Evolutionary conservation across 2,329 filamentous ascomycete genomes (phyloP).

Genomic region (Epichloe aotearoae): DNA sequence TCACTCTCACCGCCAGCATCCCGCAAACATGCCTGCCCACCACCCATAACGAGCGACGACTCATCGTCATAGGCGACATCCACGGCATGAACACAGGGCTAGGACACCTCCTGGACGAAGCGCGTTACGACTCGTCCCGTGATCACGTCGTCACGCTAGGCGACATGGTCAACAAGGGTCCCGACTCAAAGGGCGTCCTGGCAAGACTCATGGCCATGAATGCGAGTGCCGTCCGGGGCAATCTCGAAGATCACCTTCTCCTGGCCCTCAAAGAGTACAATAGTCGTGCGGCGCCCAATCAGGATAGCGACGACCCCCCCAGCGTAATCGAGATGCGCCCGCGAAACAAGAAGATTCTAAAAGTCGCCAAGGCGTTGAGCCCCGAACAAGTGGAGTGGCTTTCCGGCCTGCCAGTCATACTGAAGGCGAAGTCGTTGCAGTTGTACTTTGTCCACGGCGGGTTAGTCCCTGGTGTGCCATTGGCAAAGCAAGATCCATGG

Average conservation of each 20-base stretch:
- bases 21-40: slow-evolving; percentile 20
- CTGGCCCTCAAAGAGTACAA: slow-evolving; percentile 36
- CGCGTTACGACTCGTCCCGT: slow-evolving; percentile 38
- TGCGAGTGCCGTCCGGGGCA: slow-evolving; percentile 77
- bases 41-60: slow-evolving; percentile 33
- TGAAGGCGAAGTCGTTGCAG: slow-evolving; percentile 52
- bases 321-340: slow-evolving; percentile 16
- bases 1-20: slow-evolving; percentile 18
- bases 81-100: slow-evolving; percentile 71
- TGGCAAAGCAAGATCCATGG: slow-evolving; percentile 61
- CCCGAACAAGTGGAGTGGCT: slow-evolving; percentile 56
- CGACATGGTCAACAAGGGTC: slow-evolving; percentile 76
- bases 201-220: slow-evolving; percentile 58
- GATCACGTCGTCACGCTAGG: slow-evolving; percentile 70
- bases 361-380: slow-evolving; percentile 40
- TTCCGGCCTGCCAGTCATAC: slow-evolving; percentile 59
- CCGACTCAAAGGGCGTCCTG: slow-evolving; percentile 67
- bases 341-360: slow-evolving; percentile 29
- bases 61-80: slow-evolving; percentile 82
- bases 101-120: slow-evolving; percentile 50
- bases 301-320: slow-evolving; percentile 8
- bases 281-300: slow-evolving; percentile 14
- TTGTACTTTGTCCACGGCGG: slow-evolving; percentile 73
- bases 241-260: slow-evolving; percentile 84
- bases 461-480: slow-evolving; percentile 59